These are phyloP conservation scores for Aspergillus sojae DNA, from an alignment of 2,329 filamentous ascomycete genomes.

Conservation along the genomic window DNA sequence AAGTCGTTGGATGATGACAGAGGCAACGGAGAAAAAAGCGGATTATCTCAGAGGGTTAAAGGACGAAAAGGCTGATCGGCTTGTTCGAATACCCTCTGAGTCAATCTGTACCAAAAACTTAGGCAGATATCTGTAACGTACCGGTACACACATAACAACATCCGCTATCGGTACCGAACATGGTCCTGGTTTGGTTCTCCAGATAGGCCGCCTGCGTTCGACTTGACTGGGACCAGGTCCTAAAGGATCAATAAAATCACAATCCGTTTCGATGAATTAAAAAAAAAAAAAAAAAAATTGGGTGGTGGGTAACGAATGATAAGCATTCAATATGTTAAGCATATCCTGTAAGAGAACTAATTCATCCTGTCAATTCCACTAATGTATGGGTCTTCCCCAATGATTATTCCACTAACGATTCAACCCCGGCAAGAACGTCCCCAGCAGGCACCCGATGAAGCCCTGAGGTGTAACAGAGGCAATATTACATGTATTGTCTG, in stretches of 20 bases:
- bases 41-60: background rate
- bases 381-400: background rate
- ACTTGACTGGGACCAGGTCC: background rate
- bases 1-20: background rate
- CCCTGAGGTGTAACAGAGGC: background rate
- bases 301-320: background rate
- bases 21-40: background rate
- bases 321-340: background rate
- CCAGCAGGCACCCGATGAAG: background rate
- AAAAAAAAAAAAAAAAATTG: too few relatives aligned
- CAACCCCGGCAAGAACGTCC: background rate
- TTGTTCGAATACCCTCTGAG: too few relatives aligned
- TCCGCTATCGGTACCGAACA: conserved; percentile 6
- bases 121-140: too few relatives aligned
- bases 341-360: background rate
- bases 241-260: background rate
- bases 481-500: background rate
- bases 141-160: too few relatives aligned
- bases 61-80: background rate
- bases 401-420: background rate
- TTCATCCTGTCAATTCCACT: background rate
- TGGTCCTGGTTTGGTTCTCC: background rate
- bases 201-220: background rate
- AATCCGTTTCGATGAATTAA: background rate
- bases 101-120: too few relatives aligned